Base-by-base conservation (phyloP, 768 basidiomycete genomes). In the Leccinum disarticulatum region DNA sequence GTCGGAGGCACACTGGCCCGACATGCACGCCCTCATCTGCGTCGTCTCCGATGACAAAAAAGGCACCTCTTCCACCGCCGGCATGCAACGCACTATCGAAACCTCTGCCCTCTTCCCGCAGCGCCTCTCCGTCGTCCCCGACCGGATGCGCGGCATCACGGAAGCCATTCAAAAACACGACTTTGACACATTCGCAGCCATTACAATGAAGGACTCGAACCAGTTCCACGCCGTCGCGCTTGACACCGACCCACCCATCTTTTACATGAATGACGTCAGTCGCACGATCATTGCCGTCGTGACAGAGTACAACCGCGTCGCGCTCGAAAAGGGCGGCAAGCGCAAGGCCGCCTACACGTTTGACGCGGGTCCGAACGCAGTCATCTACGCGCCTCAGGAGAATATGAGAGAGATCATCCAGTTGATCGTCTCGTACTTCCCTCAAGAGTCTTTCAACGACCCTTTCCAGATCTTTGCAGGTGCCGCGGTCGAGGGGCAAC, bases 171-270 rank as follows among this genome's bases (percentile, higher is more conserved):
- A 74, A 51, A 77, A 71, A 1, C 83, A 80, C 64, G 91, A 98
- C 76, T 99, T 99, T 73, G 87, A 94, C 67, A 64, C 84, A 0
- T 99, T 99, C 65, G 97, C 95, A 0, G 77, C 78, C 61, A 84
- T 98, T 73, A 99, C 97, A 22, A 99, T 98, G 94, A 86, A 84
- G 52, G 97, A 99, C 73, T 96, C 94, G 54, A 99, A 99, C 78
- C 90, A 93, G 78, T 99, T 99, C 86, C 97, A 99, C 71, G 95
- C 97, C 28, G 93, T 98, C 64, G 91, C 91, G 53, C 87, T 98
- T 64, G 97, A 99, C 77, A 98, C 97, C 0, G 86, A 90, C 47
- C 97, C 97, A 1, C 97, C 97, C 47, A 98, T 98, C 76, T 98
- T 99, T 75, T 99, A 99, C 81, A 88, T 99, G 86, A 98, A 98